Evolutionary conservation across 257 asterid species (phyloP).

Genomic region (Solanum paucissectum): DNA sequence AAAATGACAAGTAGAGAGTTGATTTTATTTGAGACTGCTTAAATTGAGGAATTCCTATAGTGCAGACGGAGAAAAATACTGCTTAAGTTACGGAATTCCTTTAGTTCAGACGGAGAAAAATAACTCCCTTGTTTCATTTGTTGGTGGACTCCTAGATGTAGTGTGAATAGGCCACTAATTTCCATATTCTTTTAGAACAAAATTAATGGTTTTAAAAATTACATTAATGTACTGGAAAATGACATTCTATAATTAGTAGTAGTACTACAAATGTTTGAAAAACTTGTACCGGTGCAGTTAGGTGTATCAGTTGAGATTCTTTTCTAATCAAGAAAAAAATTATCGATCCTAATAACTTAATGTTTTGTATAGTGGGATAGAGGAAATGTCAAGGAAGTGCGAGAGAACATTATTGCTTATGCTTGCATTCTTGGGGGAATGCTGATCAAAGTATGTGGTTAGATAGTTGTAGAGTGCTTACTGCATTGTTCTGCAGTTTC

Average conservation of each 20-base stretch:
- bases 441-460: neutral
- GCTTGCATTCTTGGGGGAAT: neutral
- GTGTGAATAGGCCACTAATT: neutral
- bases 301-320: neutral
- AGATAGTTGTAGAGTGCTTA: neutral
- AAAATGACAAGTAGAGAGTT: neutral
- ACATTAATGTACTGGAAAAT: neutral
- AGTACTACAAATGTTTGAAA: neutral
- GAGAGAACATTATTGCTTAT: neutral
- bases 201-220: neutral
- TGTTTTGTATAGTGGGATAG: neutral
- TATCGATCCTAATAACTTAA: neutral
- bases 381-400: neutral
- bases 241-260: neutral
- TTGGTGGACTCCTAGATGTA: neutral
- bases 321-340: neutral
- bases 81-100: neutral
- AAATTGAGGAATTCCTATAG: neutral
- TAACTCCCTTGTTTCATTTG: neutral
- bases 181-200: neutral
- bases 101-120: neutral
- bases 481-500: neutral
- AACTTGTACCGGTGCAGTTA: neutral
- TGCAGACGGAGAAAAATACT: neutral
- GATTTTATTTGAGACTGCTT: neutral